Evolutionary conservation across 2,329 filamentous ascomycete genomes (phyloP).

Genomic region (Neofusicoccum cordaticola): DNA sequence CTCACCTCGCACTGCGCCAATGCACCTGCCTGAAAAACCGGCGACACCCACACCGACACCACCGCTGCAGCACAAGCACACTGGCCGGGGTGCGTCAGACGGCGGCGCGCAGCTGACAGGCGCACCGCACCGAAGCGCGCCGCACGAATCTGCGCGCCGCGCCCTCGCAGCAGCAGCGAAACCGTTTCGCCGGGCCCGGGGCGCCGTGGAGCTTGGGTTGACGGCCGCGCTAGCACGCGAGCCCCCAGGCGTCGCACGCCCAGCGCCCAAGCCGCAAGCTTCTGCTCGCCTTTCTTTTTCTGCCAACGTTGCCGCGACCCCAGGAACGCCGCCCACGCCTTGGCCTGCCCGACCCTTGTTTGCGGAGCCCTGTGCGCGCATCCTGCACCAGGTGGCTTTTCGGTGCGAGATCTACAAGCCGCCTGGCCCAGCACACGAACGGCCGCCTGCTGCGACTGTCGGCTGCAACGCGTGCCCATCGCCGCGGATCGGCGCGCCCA

Average conservation of each 20-base stretch:
- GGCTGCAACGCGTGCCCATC: constrained; percentile 7
- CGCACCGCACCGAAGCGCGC: not conserved
- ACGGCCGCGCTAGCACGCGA: constrained; percentile 7
- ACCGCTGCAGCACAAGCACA: not conserved
- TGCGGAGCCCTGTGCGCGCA: constrained; percentile 8
- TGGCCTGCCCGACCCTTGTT: constrained; percentile 10
- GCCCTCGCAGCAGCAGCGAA: constrained; percentile 10
- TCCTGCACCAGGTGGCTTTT: constrained; percentile 11
- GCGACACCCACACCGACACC: not conserved
- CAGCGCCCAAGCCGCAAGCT: not conserved
- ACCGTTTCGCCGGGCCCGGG: constrained; percentile 10
- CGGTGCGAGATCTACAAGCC: constrained; percentile 8
- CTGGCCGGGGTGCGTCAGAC: not conserved
- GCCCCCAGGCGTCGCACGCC: not conserved
- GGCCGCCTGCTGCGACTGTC: constrained; percentile 8
- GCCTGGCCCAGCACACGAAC: not conserved
- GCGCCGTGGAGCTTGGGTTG: constrained; percentile 7
- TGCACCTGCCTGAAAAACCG: too few species aligned
- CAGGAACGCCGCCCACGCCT: constrained; percentile 13
- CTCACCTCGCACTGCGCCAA: too few species aligned
- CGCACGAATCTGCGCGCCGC: constrained; percentile 12
- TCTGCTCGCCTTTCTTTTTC: constrained; percentile 14
- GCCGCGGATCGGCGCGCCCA: constrained; percentile 7
- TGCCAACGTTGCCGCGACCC: constrained; percentile 11
- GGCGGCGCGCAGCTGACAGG: constrained; percentile 6